These are phyloP conservation scores for Fraxinus ornus DNA, from an alignment of 305 asterid genomes.

Conservation along the genomic window DNA sequence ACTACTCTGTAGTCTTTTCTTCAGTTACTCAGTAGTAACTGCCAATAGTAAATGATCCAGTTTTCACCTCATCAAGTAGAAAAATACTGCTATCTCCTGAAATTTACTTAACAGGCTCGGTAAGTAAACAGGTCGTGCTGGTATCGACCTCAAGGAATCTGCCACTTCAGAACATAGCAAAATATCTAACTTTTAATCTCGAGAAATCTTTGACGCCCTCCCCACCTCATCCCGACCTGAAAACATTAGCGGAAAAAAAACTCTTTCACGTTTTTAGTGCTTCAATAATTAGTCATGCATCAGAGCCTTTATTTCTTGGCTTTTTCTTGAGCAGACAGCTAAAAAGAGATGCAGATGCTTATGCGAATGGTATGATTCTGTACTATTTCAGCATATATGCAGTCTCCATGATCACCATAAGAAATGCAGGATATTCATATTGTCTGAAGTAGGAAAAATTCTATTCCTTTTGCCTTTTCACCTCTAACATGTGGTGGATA, in stretches of 20 bases:
- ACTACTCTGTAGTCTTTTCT: not conserved
- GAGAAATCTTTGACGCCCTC: not conserved
- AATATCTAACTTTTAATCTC: not conserved
- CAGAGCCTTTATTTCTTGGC: not conserved
- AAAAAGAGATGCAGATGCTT: not conserved
- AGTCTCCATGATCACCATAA: not conserved
- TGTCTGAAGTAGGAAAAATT: constrained; percentile 18
- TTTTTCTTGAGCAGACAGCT: constrained; percentile 4
- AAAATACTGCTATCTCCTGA: not conserved
- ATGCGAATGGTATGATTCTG: not conserved
- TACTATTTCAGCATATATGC: not conserved
- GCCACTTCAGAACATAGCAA: not conserved
- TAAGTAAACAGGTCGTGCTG: not conserved
- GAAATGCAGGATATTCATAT: constrained; percentile 15
- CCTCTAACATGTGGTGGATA: not conserved
- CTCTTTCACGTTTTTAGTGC: not conserved
- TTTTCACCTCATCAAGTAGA: not conserved
- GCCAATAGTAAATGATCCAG: not conserved
- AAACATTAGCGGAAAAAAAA: not conserved
- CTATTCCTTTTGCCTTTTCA: not conserved
- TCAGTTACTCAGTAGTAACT: not conserved
- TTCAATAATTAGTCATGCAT: not conserved
- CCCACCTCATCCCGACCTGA: not conserved
- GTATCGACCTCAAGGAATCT: not conserved
- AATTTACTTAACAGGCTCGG: not conserved